Evolutionary conservation across 73 alveolate species (phyloP), one percentile per base, ranked within the genome.

Genomic region (Paramecium octaurelia): DNA sequence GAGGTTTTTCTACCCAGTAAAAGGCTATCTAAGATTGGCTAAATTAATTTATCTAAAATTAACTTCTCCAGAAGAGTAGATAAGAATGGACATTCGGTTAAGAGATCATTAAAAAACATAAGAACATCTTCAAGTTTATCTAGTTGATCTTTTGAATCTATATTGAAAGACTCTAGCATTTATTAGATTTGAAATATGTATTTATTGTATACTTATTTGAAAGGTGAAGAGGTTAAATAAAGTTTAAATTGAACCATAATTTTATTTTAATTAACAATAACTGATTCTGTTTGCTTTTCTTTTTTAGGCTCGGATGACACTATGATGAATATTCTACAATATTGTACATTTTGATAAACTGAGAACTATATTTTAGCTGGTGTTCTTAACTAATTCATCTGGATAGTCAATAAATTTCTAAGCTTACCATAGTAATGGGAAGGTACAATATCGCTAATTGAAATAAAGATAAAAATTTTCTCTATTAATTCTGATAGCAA

Each of bases 361-460:
- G 27, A 64, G 29, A 6, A 64, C 10, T 10, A 64, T 64, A n/a
- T 64, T 64, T 34, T 64, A 64, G 42, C 27, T 24, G 14, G 84
- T 64, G 11, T 24, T 64, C 27, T 34, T 64, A 31, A 64, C 84
- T 64, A 64, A 64, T 2, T 64, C 46, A 64, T 64, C 84, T 8
- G 84, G 84, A 64, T 64, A 64, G 29, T 64, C n/a, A 24, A 64
- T 64, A 70, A 95, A 93, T 43, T 71, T 70, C 6, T 86, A 46
- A 3, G 97, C 95, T 21, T 92, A 29, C 89, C 93, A 92, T 27
- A 95, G 24, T 24, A 95, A 59, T 0, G 98, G 98, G 50, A 95
- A 93, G 27, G 59, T 40, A 35, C 85, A 36, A 31, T 34, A 64
- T 86, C 93, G 73, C 89, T 89, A 20, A 58, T 88, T 93, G 69